Percentiles rank a stretch among this genome's conserved stretches.
Conservation (phyloP, 1,284 basidiomycete species). For the Amylostereum areolatum region DNA sequence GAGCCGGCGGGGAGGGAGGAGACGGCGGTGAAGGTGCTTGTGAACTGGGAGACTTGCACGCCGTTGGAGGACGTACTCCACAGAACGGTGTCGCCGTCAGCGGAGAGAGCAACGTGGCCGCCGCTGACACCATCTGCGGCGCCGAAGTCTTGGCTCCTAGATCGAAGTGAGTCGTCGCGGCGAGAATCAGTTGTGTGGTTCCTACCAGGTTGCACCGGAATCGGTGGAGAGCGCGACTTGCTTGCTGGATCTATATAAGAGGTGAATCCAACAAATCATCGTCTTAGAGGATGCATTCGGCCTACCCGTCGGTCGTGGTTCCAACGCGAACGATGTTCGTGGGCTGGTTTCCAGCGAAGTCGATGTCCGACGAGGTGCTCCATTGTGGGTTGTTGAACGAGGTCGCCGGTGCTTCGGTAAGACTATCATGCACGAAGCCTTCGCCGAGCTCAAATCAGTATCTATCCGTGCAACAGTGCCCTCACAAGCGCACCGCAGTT, state of each 20-base stretch:
- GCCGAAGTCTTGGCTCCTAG: constrained; percentile 44
- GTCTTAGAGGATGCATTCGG: no score
- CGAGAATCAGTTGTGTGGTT: no score
- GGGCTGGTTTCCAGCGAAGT: constrained; percentile 53
- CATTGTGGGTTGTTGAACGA: constrained; percentile 43
- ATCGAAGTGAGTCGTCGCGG: no score
- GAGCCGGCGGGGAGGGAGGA: constrained; percentile 43
- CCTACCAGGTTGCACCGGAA: constrained; percentile 47
- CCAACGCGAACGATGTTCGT: constrained; percentile 50
- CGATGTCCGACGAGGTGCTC: constrained; percentile 45
- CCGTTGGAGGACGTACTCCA: constrained; percentile 46
- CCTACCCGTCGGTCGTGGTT: constrained; percentile 33
- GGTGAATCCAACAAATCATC: background rate
- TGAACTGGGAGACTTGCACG: constrained; percentile 46
- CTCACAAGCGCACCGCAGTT: constrained; percentile 35
- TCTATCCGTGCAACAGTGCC: background rate
- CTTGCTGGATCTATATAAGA: constrained; percentile 30
- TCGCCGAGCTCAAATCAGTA: no score
- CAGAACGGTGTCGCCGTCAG: constrained; percentile 49
- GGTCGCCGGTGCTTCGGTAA: constrained; percentile 37
- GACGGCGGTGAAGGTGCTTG: constrained; percentile 42
- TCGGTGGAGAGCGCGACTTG: constrained; percentile 51
- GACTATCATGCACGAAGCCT: constrained; percentile 38
- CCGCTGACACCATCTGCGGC: constrained; percentile 45
- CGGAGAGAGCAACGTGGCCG: constrained; percentile 54